These are phyloP conservation scores for Smithsoniella earleae DNA, from an alignment of 163 green algal genomes.

Conservation along the genomic window DNA sequence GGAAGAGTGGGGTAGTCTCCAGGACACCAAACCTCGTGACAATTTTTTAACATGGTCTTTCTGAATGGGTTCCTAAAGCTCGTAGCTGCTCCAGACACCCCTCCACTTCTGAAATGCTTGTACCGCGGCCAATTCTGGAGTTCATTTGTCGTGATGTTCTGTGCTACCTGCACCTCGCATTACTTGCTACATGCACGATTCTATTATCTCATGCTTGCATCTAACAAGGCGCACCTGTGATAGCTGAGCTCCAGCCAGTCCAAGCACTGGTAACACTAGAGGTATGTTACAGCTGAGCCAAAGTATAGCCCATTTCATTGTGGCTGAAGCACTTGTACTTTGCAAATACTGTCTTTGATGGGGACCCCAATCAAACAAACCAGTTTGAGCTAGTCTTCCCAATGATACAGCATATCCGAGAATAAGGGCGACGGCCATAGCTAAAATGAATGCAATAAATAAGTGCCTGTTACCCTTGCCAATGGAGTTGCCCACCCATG, in stretches of 20 bases:
- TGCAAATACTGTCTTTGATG: too few species aligned
- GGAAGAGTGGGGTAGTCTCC: not conserved
- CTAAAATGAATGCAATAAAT: constrained; percentile 78
- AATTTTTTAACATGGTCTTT: not conserved
- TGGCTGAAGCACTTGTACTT: too few species aligned
- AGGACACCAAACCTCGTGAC: constrained; percentile 6
- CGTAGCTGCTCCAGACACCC: not conserved
- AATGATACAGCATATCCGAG: not conserved
- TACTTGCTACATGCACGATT: too few species aligned
- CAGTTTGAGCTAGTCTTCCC: not conserved
- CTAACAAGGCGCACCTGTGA: not conserved
- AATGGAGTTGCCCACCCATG: constrained; percentile 79
- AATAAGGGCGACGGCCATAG: not conserved
- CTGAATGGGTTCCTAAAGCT: constrained; percentile 1
- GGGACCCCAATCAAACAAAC: constrained; percentile 13
- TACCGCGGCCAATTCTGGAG: constrained; percentile 86
- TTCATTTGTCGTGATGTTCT: constrained; percentile 97
- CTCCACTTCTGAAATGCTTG: constrained; percentile 16
- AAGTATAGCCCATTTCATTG: constrained; percentile 15
- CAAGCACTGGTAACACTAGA: not conserved
- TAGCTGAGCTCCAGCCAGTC: constrained; percentile 4
- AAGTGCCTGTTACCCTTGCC: constrained; percentile 75
- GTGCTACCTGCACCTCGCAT: constrained; percentile 67
- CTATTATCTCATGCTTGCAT: too few species aligned
- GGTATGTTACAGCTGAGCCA: constrained; percentile 24